These are phyloP conservation scores for Coprinellus aureogranulatus DNA, from an alignment of 768 basidiomycete species.

Conservation along the genomic window DNA sequence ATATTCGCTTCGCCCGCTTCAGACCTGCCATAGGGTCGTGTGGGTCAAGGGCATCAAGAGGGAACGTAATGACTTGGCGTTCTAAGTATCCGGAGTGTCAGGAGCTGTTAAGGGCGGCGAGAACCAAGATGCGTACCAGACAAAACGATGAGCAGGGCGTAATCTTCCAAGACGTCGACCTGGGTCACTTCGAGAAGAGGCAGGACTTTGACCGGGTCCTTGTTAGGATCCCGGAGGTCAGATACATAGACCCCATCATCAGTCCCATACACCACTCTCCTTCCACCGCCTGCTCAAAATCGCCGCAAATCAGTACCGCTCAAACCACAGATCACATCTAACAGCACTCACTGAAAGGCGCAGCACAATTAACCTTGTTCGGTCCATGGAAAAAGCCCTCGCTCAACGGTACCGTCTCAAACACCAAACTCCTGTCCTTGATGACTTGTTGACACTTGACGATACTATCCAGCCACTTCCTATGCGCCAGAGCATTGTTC, in stretches of 20 bases:
- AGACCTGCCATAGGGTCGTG: slow-evolving; percentile 87
- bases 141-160: slow-evolving; percentile 94
- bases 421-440: slow-evolving; percentile 80
- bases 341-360: slow-evolving; percentile 71
- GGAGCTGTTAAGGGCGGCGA: neutral
- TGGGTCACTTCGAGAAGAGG: slow-evolving; percentile 87
- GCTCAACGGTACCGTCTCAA: slow-evolving; percentile 80
- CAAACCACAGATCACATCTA: slow-evolving; percentile 2
- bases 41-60: slow-evolving; percentile 86
- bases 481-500: slow-evolving; percentile 75
- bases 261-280: slow-evolving; percentile 92
- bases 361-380: slow-evolving; percentile 92
- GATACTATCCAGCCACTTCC: slow-evolving; percentile 94
- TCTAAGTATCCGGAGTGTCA: slow-evolving; percentile 46
- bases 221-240: slow-evolving; percentile 71
- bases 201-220: slow-evolving; percentile 87
- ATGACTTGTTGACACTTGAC: slow-evolving; percentile 84
- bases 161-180: slow-evolving; percentile 95
- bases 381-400: slow-evolving; percentile 85
- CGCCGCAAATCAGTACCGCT: slow-evolving; percentile 7
- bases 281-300: slow-evolving; percentile 60
- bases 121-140: slow-evolving; percentile 58
- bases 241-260: slow-evolving; percentile 96
- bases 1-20: slow-evolving; percentile 92
- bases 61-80: slow-evolving; percentile 94